Base-by-base conservation (phyloP, 768 basidiomycete genomes). In the Psilocybe sp. region DNA sequence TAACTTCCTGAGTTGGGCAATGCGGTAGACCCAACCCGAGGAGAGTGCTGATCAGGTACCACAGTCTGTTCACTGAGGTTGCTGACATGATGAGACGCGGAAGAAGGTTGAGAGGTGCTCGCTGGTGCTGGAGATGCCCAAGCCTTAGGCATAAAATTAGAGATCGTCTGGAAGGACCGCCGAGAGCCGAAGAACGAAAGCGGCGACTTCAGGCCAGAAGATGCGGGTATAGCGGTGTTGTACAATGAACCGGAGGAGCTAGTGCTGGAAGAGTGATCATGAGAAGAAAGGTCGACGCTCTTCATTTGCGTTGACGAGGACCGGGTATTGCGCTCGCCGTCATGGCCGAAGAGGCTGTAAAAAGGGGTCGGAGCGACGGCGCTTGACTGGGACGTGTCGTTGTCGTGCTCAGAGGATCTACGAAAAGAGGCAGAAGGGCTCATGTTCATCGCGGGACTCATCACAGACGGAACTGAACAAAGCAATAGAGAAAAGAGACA, bases 141-240 rank as follows among this genome's bases (percentile, higher is more conserved):
- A 15, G 56, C 50, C 14, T 51, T 41, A 51, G 82, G 77, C 50
- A 85, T 80, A 53, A 84, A 74, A 64, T 74, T 82, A 55, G 84
- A 78, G 60, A 88, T 59, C 49, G 76, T 75, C 55, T 81, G 79
- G 53, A 85, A 74, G 15, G 82, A 78, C 53, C 80, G 69, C 69
- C 79, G 79, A 64, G 81, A 69, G 54, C 78, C 70, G 57, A 79
- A 67, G 46, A 81, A 77, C 44, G 76, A 77, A 48, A 81, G 76
- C 46, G 75, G 75, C 13, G 56, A 70, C 68, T 76, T 79, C 47
- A 78, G 69, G 46, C 74, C 75, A 52, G 76, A 70, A 57, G 74
- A 68, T 46, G 78, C 69, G 52, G 71, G 64, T 47, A 69, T 34
- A 31, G 28, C 42, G 14, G 55, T 43, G 31, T 51, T 49, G 32